Evolutionary conservation across 352 stramenopile species (phyloP).

Genomic region (Phytopythium mirpurense): DNA sequence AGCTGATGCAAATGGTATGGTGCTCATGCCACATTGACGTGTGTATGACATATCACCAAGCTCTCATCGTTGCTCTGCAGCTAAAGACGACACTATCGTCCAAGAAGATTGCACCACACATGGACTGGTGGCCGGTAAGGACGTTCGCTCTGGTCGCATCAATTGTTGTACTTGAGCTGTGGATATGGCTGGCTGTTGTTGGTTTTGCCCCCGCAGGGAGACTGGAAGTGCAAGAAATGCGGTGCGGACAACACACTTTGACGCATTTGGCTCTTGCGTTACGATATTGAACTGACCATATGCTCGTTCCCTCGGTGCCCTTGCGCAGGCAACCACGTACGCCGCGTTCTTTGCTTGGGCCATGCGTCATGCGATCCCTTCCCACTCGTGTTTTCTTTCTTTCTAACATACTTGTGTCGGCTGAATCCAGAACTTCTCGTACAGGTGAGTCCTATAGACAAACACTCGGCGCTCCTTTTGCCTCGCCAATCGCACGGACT

Average conservation of each 20-base stretch:
- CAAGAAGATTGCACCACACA: constrained; percentile 57
- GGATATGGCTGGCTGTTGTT: too few relatives aligned
- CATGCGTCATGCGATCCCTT: not conserved
- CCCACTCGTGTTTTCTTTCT: not conserved
- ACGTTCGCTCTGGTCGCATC: not conserved
- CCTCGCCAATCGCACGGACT: not conserved
- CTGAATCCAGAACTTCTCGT: constrained; percentile 59
- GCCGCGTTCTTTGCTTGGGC: constrained; percentile 1
- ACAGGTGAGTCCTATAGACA: constrained; percentile 42
- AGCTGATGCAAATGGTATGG: constrained; percentile 27
- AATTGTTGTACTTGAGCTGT: too few relatives aligned
- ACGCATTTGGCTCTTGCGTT: too few relatives aligned
- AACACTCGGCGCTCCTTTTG: too few relatives aligned
- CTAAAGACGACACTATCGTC: constrained; percentile 21
- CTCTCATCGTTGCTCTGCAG: constrained; percentile 12
- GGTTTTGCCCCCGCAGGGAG: constrained; percentile 26
- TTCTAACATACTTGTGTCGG: constrained; percentile 7
- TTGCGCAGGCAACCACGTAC: constrained; percentile 50
- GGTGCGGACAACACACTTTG: constrained; percentile 17
- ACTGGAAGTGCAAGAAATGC: constrained; percentile 77
- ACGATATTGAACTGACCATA: not conserved
- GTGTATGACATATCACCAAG: too few relatives aligned
- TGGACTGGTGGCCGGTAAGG: constrained; percentile 73
- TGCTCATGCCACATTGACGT: too few relatives aligned
- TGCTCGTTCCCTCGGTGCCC: not conserved